Evolutionary conservation across 2,329 filamentous ascomycete species (phyloP), one percentile per base, ranked within the genome.

Genomic region (Botrytis fragariae): DNA sequence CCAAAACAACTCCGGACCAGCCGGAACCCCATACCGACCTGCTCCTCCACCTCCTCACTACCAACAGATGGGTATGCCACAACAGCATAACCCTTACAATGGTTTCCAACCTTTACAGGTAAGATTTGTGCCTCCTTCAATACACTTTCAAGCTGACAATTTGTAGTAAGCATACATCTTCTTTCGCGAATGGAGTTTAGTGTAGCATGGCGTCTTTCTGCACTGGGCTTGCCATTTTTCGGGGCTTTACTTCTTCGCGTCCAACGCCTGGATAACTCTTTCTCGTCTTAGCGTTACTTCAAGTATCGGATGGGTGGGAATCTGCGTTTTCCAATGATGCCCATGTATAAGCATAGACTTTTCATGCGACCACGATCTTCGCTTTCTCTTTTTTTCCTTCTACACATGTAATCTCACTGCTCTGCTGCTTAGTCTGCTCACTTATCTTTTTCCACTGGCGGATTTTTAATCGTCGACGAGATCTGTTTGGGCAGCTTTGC

Each of bases 1-100:
- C 72, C 96, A 99, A 88, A 99, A 98, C 90, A 99, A 99, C 88
- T 98, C 95, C 75, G 96, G 96, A 73, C 91, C 91, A 71, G 96
- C 97, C 74, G 96, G 96, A 77, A 98, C 96, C 78, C 96, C 96
- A 74, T 98, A 99, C 85, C 93, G 96, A 77, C 96, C 96, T 76
- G 96, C 96, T 69, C 96, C 96, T 75, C 91, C 91, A 61, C 91
- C 91, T 78, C 91, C 91, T 54, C 90, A 92, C 81, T 91, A 92
- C 81, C 90, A 90, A 81, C 87, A 87, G 76, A 91, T 91, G 89
- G 80, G 80, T 39, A 81, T 81, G 78, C 79, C 80, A 72, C 79
- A 79, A 51, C 72, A 76, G 44, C 78, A 82, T 64, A 72, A 72
- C 51, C 79, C 79, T 61, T 81, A 81, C 74, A 79, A 79, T n/a